A percentile compares a stretch with the other conserved stretches of the same genome.
phyloP scores from a whole-genome alignment of 768 basidiomycete genomes.

The Melanogaster broomeanus region DNA sequence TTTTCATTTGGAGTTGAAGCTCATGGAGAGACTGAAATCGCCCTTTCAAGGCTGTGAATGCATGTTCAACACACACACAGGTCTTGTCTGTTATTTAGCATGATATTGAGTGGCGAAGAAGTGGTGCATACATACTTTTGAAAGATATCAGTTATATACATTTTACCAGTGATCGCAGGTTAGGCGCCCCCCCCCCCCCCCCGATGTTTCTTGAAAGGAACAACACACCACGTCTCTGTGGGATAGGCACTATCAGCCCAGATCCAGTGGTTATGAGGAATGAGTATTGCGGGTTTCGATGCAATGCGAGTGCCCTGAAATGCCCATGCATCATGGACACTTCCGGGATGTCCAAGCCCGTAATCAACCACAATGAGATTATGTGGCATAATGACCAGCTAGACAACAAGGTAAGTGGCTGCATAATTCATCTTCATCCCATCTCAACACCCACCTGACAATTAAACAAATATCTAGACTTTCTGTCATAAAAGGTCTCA shows the following conservation, averaged over 20 bases:
- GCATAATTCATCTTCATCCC: background rate
- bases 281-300: background rate
- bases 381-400: slow-evolving; percentile 26
- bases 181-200: background rate
- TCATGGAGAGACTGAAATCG: background rate
- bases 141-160: background rate
- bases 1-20: background rate
- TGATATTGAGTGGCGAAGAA: background rate
- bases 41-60: slow-evolving; percentile 1
- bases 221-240: background rate
- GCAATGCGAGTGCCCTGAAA: background rate
- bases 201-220: slow-evolving; percentile 10
- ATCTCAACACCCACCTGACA: slow-evolving; percentile 1
- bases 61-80: background rate
- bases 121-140: background rate
- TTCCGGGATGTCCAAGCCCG: slow-evolving; percentile 27
- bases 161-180: slow-evolving; percentile 1
- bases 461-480: slow-evolving; percentile 3
- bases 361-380: slow-evolving; percentile 33
- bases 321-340: slow-evolving; percentile 24
- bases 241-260: slow-evolving; percentile 4
- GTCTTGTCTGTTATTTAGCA: background rate
- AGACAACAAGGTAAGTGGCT: background rate
- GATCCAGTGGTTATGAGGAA: slow-evolving; percentile 3
- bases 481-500: slow-evolving; percentile 4